A percentile compares a stretch with the other conserved stretches of the same genome.
Evolutionary conservation across 306 rosid genomes (phyloP).

Genomic region (Inga oerstediana): DNA sequence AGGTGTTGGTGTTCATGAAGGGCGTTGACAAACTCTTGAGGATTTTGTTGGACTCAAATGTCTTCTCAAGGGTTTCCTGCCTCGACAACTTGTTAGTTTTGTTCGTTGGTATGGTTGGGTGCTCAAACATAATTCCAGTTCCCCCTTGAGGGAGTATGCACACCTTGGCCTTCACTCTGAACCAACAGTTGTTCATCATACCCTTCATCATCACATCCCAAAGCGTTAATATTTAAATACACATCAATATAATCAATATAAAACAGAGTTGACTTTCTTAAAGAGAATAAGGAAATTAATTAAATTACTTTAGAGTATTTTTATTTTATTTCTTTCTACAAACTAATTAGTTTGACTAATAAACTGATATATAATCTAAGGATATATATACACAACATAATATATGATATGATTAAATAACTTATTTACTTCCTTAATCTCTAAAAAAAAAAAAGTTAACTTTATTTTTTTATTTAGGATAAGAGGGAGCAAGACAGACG

Average conservation of each 20-base stretch:
- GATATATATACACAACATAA: too few species aligned
- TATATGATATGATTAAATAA: too few species aligned
- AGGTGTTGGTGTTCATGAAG: constrained; percentile 51
- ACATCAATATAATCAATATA: too few species aligned
- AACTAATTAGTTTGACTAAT: too few species aligned
- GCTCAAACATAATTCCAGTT: constrained; percentile 73
- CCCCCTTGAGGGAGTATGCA: constrained; percentile 63
- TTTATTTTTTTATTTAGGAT: too few species aligned
- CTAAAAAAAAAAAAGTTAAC: too few species aligned
- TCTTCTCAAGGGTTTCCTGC: constrained; percentile 51
- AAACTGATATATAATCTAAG: too few species aligned
- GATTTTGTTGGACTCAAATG: constrained; percentile 38
- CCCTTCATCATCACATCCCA: constrained; percentile 50
- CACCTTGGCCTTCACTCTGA: constrained; percentile 61
- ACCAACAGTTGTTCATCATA: constrained; percentile 97
- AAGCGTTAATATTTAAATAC: not conserved
- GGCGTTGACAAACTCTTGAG: constrained; percentile 66
- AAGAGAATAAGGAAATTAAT: too few species aligned
- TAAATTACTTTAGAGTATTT: too few species aligned
- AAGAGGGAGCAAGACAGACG: not conserved
- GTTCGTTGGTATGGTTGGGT: constrained; percentile 78
- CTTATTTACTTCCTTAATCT: too few species aligned
- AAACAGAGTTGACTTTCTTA: too few species aligned
- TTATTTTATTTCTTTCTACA: too few species aligned
- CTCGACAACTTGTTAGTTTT: constrained; percentile 86